A percentile compares a stretch with the other conserved stretches of the same genome.
Evolutionary conservation across 179 eudicot genomes (phyloP).

Genomic region (Silene noctiflora): DNA sequence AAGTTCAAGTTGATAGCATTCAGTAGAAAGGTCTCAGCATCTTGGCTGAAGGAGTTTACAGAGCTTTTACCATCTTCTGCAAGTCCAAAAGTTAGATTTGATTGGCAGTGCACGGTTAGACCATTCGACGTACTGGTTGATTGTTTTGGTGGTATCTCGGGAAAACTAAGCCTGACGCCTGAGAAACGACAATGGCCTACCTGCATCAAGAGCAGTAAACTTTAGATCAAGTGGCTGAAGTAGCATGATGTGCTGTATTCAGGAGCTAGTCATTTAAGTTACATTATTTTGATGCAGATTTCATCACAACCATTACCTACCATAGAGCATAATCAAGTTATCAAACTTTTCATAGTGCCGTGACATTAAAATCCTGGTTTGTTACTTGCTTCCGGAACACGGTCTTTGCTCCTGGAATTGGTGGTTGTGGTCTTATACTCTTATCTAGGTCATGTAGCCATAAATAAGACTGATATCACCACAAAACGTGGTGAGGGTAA

Average conservation of each 20-base stretch:
- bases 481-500: too few relatives aligned
- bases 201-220: constrained; percentile 35
- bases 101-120: constrained; percentile 48
- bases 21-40: constrained; percentile 65
- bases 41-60: constrained; percentile 54
- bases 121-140: constrained; percentile 29
- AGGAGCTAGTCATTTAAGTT: not conserved
- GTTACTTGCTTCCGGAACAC: too few relatives aligned
- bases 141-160: constrained; percentile 39
- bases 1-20: constrained; percentile 77
- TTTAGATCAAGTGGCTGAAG: not conserved
- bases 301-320: not conserved
- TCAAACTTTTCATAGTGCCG: too few relatives aligned
- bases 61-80: constrained; percentile 48
- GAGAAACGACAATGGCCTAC: constrained; percentile 52
- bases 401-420: too few relatives aligned
- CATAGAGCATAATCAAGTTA: not conserved
- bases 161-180: constrained; percentile 37
- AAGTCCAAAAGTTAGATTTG: constrained; percentile 50
- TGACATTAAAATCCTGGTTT: too few relatives aligned
- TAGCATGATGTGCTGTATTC: not conserved
- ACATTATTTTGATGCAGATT: not conserved
- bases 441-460: too few relatives aligned
- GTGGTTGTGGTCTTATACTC: too few relatives aligned
- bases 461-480: too few relatives aligned